Base-by-base conservation (phyloP, 2,329 filamentous ascomycete species). In the Achaetomium macrosporum region DNA sequence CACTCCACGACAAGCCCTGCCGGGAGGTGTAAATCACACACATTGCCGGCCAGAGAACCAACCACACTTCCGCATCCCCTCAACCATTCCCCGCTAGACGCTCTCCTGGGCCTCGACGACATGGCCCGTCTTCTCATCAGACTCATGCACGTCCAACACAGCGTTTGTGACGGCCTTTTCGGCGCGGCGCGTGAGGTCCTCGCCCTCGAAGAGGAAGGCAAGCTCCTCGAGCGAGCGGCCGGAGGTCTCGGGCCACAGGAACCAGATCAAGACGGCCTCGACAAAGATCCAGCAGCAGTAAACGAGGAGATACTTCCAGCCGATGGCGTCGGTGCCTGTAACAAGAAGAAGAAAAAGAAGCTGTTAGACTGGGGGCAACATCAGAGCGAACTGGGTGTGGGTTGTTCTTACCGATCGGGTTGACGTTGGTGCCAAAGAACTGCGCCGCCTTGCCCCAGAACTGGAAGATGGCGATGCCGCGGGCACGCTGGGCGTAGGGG, bases 381-480 rank as follows among this genome's bases (percentile, higher is more conserved):
- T 25, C 4, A 4, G 25, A 35, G 11, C 33, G 5, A 9, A 35
- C 10, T 35, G 10, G 4, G 33, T 4, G 33, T 11, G 33, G 33
- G 13, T 56, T 6, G 54, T 63, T 51, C 65, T 61, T 31, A 40
- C 64, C 65, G 19, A 68, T 63, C 7, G 65, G 65, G 55, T 67
- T 68, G 56, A 68, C 64, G 37, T 64, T 62, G 30, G 64, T 66
- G 5, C 61, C 61, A 15, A 67, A 66, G 53, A 67, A 67, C 55
- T 63, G 58, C 1, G 61, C 61, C 12, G 59, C 57, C 46, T 65
- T 64, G 55, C 64, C 63, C 49, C 64, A 66, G 55, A 67, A 63
- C 57, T 66, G 63, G 57, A 67, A 66, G 50, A 66, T 62, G 56
- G 65, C 53, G 44, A 68, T 65, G n/a, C 66, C 66, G 9, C 64